These are phyloP conservation scores for Elongisporangium prolatum DNA, from an alignment of 352 stramenopile genomes.

Conservation along the genomic window DNA sequence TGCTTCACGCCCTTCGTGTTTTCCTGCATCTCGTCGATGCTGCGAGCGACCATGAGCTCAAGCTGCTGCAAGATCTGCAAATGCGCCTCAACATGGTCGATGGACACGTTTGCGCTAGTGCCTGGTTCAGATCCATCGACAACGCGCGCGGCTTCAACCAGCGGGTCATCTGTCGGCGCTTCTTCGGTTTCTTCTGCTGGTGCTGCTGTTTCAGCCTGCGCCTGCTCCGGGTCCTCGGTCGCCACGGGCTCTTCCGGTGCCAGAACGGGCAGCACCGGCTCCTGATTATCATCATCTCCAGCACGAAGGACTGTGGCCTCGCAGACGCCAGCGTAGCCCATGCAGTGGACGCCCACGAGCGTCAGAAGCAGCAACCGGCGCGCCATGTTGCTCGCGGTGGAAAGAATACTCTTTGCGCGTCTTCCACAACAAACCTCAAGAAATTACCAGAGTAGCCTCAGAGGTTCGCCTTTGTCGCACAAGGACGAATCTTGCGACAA, in stretches of 20 bases:
- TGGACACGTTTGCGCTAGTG: conserved; percentile 43
- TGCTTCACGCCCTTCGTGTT: conserved; percentile 21
- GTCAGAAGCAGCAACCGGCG: neutral
- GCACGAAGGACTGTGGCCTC: neutral
- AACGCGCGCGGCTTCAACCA: neutral
- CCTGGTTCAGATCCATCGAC: neutral
- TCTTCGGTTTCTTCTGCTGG: neutral
- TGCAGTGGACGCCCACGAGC: neutral
- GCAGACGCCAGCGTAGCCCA: neutral
- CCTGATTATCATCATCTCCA: too few species aligned
- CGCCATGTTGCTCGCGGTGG: neutral
- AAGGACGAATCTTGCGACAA: neutral
- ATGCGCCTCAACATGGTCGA: conserved; percentile 75
- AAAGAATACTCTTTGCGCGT: neutral
- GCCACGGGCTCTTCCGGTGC: neutral
- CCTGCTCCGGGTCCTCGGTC: neutral
- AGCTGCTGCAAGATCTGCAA: conserved; percentile 70
- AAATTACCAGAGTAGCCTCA: neutral
- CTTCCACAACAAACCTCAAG: neutral
- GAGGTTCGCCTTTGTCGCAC: neutral
- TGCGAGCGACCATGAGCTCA: conserved; percentile 61
- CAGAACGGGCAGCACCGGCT: neutral
- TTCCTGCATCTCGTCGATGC: conserved; percentile 41
- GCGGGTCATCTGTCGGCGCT: neutral
- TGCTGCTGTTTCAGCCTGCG: neutral